Evolutionary conservation across 1,284 basidiomycete genomes (phyloP).

Genomic region (Austropuccinia psidii): DNA sequence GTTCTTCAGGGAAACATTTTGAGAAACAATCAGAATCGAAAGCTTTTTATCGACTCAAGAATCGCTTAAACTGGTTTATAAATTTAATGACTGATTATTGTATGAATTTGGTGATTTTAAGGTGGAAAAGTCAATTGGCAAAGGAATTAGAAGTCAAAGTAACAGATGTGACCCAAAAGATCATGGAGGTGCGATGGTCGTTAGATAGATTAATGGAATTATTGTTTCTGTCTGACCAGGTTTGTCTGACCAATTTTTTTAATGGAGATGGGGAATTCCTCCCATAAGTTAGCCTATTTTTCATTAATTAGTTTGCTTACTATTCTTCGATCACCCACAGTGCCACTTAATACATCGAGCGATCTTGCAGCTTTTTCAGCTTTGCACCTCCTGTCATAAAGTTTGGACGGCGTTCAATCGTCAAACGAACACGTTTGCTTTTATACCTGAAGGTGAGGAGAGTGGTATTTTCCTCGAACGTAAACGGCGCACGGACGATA

Average conservation of each 20-base stretch:
- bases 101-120: not conserved
- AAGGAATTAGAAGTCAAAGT: not conserved
- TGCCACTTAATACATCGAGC: not conserved
- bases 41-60: conserved; percentile 19
- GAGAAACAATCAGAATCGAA: not conserved
- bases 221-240: conserved; percentile 22
- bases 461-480: not conserved
- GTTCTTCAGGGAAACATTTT: not conserved
- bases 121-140: not conserved
- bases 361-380: conserved; percentile 13
- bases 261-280: not conserved
- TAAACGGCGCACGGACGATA: not conserved
- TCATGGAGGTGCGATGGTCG: not conserved
- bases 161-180: not conserved
- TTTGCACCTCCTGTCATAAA: not conserved
- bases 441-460: not conserved
- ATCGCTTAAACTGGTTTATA: conserved; percentile 25
- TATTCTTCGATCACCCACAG: not conserved
- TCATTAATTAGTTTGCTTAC: not conserved
- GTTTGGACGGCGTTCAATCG: conserved; percentile 15
- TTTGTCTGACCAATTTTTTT: not conserved
- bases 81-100: conserved; percentile 12
- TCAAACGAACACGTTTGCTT: not conserved
- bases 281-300: not conserved
- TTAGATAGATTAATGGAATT: not conserved